Percentiles rank a stretch among this genome's conserved stretches.
phyloP scores from a whole-genome alignment of 1,284 basidiomycete species.

The Stygiomarasmius scandens region DNA sequence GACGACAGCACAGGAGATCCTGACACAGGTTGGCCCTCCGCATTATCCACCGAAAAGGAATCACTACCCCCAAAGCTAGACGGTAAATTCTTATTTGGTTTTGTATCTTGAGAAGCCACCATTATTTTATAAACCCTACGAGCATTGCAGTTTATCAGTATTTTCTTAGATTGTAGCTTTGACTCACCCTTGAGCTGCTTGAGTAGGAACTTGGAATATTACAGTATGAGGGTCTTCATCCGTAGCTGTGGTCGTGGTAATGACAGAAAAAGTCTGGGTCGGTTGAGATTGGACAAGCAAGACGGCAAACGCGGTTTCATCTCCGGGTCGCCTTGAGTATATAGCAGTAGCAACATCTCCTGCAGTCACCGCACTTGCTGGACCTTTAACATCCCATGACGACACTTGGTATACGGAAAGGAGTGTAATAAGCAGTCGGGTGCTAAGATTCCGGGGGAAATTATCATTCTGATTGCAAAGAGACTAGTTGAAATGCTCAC shows the following conservation, averaged over 20 bases:
- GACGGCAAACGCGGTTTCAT: not conserved
- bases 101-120: not conserved
- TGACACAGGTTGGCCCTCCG: too few relatives aligned
- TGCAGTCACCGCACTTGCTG: not conserved
- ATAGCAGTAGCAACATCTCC: not conserved
- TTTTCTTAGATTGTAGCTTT: too few relatives aligned
- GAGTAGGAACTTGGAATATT: not conserved
- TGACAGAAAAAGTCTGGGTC: not conserved
- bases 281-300: not conserved
- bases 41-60: not conserved
- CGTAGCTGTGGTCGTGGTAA: not conserved
- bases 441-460: too few relatives aligned
- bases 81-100: not conserved
- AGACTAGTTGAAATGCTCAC: too few relatives aligned
- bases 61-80: not conserved
- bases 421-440: too few relatives aligned
- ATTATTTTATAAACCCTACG: not conserved
- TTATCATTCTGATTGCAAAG: too few relatives aligned
- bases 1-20: too few relatives aligned
- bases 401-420: too few relatives aligned
- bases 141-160: not conserved
- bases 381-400: not conserved
- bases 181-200: too few relatives aligned
- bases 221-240: not conserved
- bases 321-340: not conserved